phyloP scores from a whole-genome alignment of 2,329 filamentous ascomycete species.

The Epichloe baconii region DNA sequence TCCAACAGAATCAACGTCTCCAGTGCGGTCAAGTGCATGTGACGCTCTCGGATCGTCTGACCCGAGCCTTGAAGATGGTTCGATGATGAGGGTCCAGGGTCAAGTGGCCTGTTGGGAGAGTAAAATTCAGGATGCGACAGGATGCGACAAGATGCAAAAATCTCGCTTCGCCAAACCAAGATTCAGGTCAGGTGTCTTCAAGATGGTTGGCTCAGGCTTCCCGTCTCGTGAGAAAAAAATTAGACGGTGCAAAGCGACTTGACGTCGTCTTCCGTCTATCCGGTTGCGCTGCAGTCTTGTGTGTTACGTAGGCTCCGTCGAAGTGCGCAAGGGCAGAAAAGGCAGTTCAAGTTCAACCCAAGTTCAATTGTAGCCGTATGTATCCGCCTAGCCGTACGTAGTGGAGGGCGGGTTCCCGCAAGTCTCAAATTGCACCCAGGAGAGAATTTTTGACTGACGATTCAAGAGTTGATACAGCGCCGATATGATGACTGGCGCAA shows the following conservation, averaged over 20 bases:
- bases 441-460: not conserved
- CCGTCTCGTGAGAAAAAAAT: conserved; percentile 4
- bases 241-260: conserved; percentile 8
- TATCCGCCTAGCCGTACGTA: not conserved
- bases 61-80: not conserved
- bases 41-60: not conserved
- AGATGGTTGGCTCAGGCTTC: conserved; percentile 4
- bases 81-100: not conserved
- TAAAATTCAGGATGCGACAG: conserved; percentile 4
- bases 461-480: too few relatives aligned
- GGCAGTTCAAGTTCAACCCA: not conserved
- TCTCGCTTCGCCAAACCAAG: conserved; percentile 8
- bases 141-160: conserved; percentile 8
- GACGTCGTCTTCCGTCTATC: conserved; percentile 10
- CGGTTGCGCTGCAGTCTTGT: conserved; percentile 13
- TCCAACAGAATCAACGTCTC: not conserved
- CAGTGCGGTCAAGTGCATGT: not conserved
- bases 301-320: conserved; percentile 7
- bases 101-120: not conserved
- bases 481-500: not conserved
- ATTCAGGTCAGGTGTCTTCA: not conserved
- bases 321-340: conserved; percentile 1
- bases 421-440: not conserved
- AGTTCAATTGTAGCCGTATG: not conserved
- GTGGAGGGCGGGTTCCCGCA: not conserved